Base-by-base conservation (phyloP, 1,284 basidiomycete species). In the Anthracocystis setariae region DNA sequence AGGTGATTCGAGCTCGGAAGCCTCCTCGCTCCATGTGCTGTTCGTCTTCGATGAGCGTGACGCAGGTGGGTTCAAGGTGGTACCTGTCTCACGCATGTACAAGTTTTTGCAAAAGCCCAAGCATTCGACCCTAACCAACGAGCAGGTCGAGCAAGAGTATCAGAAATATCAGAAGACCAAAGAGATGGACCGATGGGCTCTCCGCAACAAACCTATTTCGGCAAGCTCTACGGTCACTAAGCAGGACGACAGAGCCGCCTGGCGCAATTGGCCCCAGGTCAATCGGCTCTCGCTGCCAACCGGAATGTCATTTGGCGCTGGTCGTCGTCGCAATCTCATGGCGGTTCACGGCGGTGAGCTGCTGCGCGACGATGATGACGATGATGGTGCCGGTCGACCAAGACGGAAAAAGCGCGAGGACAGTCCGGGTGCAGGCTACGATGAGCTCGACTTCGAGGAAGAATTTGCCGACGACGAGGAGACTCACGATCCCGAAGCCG, bases 391-490 rank as follows among this genome's bases (percentile, higher is more conserved):
- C 10, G 37, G 61, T 45, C 35, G 46, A 12, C 35, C 55, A 27
- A 39, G 48, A 21, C 38, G 64, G n/a, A 47, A 64, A 13, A 73
- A 68, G 56, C 38, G 70, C 17, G 62, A 65, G 33, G 68, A 71
- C 33, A 71, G 68, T 32, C 54, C 62, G 0, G 62, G 62, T 25
- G 68, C 58, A 24, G 68, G 62, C 15, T 80, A 77, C 49, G 81
- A 74, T 56, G 81, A 82, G 56, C 57, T 82, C 20, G 81, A 79
- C 58, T 82, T 66, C 48, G 72, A 82, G 40, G 81, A 82, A 51
- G 73, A 78, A 15, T 81, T 81, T 68, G 78, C 79, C 27, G 81
- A 82, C 51, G 81, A 82, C 53, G 81, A 82, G 35, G 81, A 76
- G 54, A 56, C 49, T 33, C 54, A 70, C 37, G 68, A 73, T 46